These are phyloP conservation scores for Fusarium graminum DNA, from an alignment of 2,329 filamentous ascomycete genomes.

Conservation along the genomic window DNA sequence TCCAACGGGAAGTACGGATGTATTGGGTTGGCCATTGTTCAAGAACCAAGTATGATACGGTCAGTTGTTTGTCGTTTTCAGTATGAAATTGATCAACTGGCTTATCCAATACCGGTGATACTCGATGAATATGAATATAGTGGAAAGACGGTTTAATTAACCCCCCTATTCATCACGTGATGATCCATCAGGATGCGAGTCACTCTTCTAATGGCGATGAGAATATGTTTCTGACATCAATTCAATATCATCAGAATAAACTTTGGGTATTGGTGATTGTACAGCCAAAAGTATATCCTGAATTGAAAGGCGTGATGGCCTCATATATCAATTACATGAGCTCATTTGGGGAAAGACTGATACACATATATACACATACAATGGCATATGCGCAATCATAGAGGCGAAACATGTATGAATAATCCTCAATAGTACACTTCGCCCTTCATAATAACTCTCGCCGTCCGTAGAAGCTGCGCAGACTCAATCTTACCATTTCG, in stretches of 20 bases:
- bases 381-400: not conserved
- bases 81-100: too few relatives aligned
- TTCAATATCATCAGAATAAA: too few relatives aligned
- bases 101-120: not conserved
- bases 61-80: not conserved
- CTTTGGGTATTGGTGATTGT: not conserved
- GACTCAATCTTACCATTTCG: conserved; percentile 57
- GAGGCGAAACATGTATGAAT: not conserved
- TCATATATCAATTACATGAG: not conserved
- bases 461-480: conserved; percentile 62
- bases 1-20: conserved; percentile 67
- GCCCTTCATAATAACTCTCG: conserved; percentile 64
- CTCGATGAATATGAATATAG: not conserved
- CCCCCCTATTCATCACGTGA: conserved; percentile 27
- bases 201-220: not conserved
- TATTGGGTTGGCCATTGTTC: conserved; percentile 15
- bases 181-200: not conserved
- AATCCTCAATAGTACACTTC: conserved; percentile 58
- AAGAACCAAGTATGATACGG: not conserved
- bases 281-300: not conserved
- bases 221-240: not conserved
- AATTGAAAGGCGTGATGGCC: not conserved
- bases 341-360: too few relatives aligned
- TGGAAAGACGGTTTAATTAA: conserved; percentile 2
- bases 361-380: not conserved